Evolutionary conservation across 2,329 filamentous ascomycete species (phyloP).

Genomic region (Beauveria scarabaeidicola): DNA sequence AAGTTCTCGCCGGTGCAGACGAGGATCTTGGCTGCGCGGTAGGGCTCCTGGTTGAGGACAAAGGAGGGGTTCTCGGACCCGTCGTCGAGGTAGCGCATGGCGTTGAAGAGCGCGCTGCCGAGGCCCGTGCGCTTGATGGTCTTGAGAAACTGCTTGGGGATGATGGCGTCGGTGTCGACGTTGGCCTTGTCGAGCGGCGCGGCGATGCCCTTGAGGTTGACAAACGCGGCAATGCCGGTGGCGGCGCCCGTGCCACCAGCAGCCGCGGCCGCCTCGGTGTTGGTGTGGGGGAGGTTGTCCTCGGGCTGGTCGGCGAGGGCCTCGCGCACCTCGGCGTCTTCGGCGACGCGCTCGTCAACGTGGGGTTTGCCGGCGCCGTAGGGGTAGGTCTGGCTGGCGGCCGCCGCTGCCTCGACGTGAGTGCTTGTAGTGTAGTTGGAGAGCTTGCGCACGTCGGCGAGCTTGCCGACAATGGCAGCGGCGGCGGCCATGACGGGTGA

Average conservation of each 20-base stretch:
- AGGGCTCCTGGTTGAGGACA: slow-evolving; percentile 83
- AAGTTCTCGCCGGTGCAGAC: slow-evolving; percentile 91
- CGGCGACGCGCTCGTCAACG: slow-evolving; percentile 43
- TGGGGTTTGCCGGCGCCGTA: slow-evolving; percentile 34
- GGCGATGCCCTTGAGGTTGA: slow-evolving; percentile 73
- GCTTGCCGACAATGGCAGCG: slow-evolving; percentile 79
- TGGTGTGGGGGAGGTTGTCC: slow-evolving; percentile 57
- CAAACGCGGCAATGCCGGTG: slow-evolving; percentile 75
- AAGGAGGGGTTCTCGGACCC: slow-evolving; percentile 72
- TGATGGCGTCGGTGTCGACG: slow-evolving; percentile 98
- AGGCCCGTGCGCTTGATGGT: slow-evolving; percentile 97
- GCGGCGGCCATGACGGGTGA: slow-evolving; percentile 95
- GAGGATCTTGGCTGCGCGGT: slow-evolving; percentile 76
- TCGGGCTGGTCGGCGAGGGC: slow-evolving; percentile 49
- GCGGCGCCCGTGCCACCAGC: slow-evolving; percentile 25
- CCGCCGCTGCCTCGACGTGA: slow-evolving; percentile 40
- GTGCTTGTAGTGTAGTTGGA: slow-evolving; percentile 51
- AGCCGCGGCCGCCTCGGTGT: slow-evolving; percentile 38
- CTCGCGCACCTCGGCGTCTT: slow-evolving; percentile 45
- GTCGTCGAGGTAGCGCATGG: slow-evolving; percentile 67
- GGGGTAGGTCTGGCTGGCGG: slow-evolving; percentile 38
- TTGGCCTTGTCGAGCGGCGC: slow-evolving; percentile 83
- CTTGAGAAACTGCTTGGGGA: slow-evolving; percentile 98
- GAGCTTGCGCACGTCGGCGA: slow-evolving; percentile 82
- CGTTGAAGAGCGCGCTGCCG: slow-evolving; percentile 78